These are phyloP conservation scores for Cyberlindnera subsufficiens DNA, from an alignment of 805 yeast species.

Conservation along the genomic window DNA sequence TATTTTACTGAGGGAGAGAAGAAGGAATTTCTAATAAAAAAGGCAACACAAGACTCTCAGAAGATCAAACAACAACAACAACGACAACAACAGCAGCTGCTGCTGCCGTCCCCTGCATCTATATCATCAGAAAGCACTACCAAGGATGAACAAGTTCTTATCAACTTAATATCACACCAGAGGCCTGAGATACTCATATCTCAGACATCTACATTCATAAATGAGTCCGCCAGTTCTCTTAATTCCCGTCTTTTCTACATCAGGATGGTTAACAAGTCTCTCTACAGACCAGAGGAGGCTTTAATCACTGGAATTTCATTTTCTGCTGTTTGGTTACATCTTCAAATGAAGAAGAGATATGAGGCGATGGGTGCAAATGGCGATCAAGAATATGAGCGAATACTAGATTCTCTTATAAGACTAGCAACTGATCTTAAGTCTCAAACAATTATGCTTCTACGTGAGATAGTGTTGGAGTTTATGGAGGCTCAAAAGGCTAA, in stretches of 20 bases:
- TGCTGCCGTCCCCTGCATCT: slow-evolving; percentile 3
- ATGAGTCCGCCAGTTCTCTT: slow-evolving; percentile 7
- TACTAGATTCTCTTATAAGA: slow-evolving; percentile 1
- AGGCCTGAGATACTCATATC: slow-evolving; percentile 6
- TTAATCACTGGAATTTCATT: slow-evolving; percentile 7
- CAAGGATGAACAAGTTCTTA: background rate
- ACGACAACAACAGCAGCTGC: background rate
- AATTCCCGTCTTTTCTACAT: slow-evolving; percentile 8
- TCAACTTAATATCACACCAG: slow-evolving; percentile 11
- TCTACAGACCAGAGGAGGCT: slow-evolving; percentile 3
- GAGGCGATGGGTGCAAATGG: slow-evolving; percentile 2
- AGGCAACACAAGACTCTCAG: slow-evolving; percentile 4
- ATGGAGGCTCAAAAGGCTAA: slow-evolving; percentile 9
- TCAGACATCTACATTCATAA: slow-evolving; percentile 6
- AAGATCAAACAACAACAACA: background rate
- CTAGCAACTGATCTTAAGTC: slow-evolving; percentile 6
- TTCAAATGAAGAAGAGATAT: slow-evolving; percentile 13
- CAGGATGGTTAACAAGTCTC: slow-evolving; percentile 8
- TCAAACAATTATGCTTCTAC: slow-evolving; percentile 4
- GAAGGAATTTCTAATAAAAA: slow-evolving; percentile 10
- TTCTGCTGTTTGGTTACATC: slow-evolving; percentile 12
- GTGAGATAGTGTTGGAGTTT: slow-evolving; percentile 6
- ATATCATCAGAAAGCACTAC: background rate
- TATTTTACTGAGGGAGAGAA: slow-evolving; percentile 17
- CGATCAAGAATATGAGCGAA: background rate